Percentiles rank a stretch among this genome's conserved stretches.
phyloP scores from a whole-genome alignment of 495 filamentous ascomycete species.

The Aspergillus kassunensis region DNA sequence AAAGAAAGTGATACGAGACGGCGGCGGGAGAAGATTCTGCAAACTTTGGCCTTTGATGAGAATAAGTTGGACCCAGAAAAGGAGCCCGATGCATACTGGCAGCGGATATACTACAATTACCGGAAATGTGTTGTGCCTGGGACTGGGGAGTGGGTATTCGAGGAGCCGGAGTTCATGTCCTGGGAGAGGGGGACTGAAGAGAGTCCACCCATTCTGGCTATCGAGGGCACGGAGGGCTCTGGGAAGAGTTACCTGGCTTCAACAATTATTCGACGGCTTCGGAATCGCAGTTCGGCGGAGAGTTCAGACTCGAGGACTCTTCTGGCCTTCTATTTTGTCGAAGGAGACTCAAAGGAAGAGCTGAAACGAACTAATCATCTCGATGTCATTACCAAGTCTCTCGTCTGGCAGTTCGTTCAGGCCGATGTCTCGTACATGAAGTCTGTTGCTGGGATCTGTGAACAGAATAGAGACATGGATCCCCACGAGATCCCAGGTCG shows the following conservation, averaged over 20 bases:
- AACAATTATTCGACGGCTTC: slow-evolving; percentile 30
- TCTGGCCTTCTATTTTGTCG: slow-evolving; percentile 35
- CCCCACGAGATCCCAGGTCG: slow-evolving; percentile 27
- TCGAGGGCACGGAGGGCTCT: slow-evolving; percentile 31
- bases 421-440: slow-evolving; percentile 35
- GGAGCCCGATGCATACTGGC: slow-evolving; percentile 34
- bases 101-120: slow-evolving; percentile 30
- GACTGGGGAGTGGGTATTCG: slow-evolving; percentile 31
- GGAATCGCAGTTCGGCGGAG: slow-evolving; percentile 22
- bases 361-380: slow-evolving; percentile 16
- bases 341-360: slow-evolving; percentile 31
- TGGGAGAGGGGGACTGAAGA: slow-evolving; percentile 24
- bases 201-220: slow-evolving; percentile 21
- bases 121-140: slow-evolving; percentile 28
- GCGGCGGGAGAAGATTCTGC: slow-evolving; percentile 27
- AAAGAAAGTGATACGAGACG: slow-evolving; percentile 32
- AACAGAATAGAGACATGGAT: slow-evolving; percentile 24
- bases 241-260: slow-evolving; percentile 37
- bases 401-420: slow-evolving; percentile 37
- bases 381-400: slow-evolving; percentile 23
- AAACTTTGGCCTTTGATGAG: slow-evolving; percentile 29
- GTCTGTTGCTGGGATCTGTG: slow-evolving; percentile 29
- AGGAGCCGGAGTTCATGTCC: slow-evolving; percentile 22
- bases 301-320: slow-evolving; percentile 27
- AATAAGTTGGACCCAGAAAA: slow-evolving; percentile 28